phyloP scores from a whole-genome alignment of 805 yeast genomes.

The Cyberlindnera petersonii region DNA sequence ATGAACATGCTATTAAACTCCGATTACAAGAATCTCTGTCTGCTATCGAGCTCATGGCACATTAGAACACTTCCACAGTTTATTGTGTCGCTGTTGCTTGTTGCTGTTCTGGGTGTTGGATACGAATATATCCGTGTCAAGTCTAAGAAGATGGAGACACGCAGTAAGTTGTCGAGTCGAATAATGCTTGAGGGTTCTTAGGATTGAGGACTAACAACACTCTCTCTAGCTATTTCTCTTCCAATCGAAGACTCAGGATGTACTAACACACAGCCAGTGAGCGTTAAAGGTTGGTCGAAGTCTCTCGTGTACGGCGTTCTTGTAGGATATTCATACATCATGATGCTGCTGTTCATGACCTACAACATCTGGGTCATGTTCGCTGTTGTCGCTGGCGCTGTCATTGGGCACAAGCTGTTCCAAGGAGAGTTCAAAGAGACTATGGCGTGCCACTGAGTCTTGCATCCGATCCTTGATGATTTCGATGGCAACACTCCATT shows the following conservation, averaged over 20 bases:
- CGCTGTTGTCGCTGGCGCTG: constrained; percentile 69
- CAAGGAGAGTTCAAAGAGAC: constrained; percentile 30
- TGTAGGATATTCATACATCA: constrained; percentile 64
- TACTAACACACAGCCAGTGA: constrained; percentile 12
- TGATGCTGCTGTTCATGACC: constrained; percentile 84
- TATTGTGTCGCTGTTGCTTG: constrained; percentile 45
- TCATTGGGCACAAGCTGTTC: constrained; percentile 64
- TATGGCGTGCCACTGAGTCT: constrained; percentile 28
- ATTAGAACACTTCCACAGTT: constrained; percentile 50
- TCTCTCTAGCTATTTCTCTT: constrained; percentile 8
- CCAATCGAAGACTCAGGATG: constrained; percentile 2
- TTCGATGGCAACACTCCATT: no score
- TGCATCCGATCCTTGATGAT: neutral
- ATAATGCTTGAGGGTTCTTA: neutral
- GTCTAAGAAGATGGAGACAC: constrained; percentile 17
- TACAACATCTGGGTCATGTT: constrained; percentile 83
- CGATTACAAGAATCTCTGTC: constrained; percentile 70
- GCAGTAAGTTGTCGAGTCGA: constrained; percentile 19
- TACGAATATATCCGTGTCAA: constrained; percentile 54
- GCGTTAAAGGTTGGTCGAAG: constrained; percentile 28
- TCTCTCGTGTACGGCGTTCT: constrained; percentile 56
- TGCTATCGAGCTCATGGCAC: constrained; percentile 80
- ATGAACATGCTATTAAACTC: constrained; percentile 78
- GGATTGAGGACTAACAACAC: constrained; percentile 3
- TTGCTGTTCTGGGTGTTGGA: constrained; percentile 46